Evolutionary conservation across 2,329 filamentous ascomycete species (phyloP).

Genomic region (Ophiostoma novo-ulmi): DNA sequence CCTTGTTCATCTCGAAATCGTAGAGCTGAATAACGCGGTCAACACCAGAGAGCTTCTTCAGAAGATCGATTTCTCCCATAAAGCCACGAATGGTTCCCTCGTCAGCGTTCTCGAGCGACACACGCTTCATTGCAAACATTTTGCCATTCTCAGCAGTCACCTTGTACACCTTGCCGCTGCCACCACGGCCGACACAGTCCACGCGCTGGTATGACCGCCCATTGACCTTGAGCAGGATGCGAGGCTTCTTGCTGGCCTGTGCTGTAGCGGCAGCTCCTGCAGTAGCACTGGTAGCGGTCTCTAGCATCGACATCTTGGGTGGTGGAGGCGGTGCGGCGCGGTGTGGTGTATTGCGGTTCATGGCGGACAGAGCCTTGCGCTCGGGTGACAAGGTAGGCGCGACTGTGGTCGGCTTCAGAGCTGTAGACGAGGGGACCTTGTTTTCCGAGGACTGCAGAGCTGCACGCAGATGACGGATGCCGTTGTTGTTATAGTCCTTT

Average conservation of each 20-base stretch:
- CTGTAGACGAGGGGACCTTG: not conserved
- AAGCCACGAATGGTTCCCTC: slow-evolving; percentile 77
- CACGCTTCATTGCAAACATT: slow-evolving; percentile 88
- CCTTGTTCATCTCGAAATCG: slow-evolving; percentile 89
- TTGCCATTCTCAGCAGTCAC: slow-evolving; percentile 97
- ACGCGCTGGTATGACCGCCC: slow-evolving; percentile 85
- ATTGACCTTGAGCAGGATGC: slow-evolving; percentile 82
- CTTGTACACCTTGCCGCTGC: slow-evolving; percentile 89
- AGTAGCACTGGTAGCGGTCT: slow-evolving; percentile 76
- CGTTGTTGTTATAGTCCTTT: slow-evolving; percentile 38
- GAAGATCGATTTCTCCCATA: slow-evolving; percentile 90
- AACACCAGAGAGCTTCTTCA: slow-evolving; percentile 74
- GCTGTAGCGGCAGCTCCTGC: slow-evolving; percentile 73
- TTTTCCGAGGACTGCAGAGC: slow-evolving; percentile 15
- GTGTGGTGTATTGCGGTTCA: slow-evolving; percentile 66
- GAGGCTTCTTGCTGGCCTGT: slow-evolving; percentile 63
- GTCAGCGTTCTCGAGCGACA: slow-evolving; percentile 85
- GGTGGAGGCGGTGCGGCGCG: slow-evolving; percentile 72
- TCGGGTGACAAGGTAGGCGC: slow-evolving; percentile 38
- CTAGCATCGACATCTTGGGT: slow-evolving; percentile 94
- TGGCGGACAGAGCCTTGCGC: slow-evolving; percentile 49
- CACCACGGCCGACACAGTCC: slow-evolving; percentile 85
- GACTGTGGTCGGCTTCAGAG: not conserved
- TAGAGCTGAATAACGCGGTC: slow-evolving; percentile 86
- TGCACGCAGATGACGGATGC: slow-evolving; percentile 42